phyloP scores from a whole-genome alignment of 2,329 filamentous ascomycete genomes.

The Bipolaris zeicola region DNA sequence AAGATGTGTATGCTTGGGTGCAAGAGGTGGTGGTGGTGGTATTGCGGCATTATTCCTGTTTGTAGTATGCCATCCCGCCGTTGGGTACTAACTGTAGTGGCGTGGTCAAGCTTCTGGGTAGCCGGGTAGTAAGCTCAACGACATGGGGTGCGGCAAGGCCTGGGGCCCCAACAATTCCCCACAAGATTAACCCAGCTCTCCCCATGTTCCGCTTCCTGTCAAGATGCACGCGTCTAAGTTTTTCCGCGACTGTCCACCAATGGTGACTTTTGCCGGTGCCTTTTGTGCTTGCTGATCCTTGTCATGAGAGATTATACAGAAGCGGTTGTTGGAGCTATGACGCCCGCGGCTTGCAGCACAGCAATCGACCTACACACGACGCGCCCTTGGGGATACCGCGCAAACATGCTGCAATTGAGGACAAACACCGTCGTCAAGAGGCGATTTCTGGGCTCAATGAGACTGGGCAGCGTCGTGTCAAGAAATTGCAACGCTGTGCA shows the following conservation, averaged over 20 bases:
- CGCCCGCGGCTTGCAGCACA: slow-evolving; percentile 13
- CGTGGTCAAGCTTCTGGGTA: slow-evolving; percentile 32
- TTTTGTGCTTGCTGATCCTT: slow-evolving; percentile 6
- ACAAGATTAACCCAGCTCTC: slow-evolving; percentile 27
- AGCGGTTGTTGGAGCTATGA: slow-evolving; percentile 8
- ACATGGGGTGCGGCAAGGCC: slow-evolving; percentile 17
- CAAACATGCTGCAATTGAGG: slow-evolving; percentile 5
- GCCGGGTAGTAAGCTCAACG: slow-evolving; percentile 17
- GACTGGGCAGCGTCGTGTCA: neutral
- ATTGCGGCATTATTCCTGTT: slow-evolving; percentile 15
- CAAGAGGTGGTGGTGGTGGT: neutral
- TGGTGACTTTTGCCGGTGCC: slow-evolving; percentile 16
- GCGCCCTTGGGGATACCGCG: neutral
- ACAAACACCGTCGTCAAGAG: neutral
- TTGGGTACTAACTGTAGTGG: slow-evolving; percentile 16
- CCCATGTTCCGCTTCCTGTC: slow-evolving; percentile 16
- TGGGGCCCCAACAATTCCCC: slow-evolving; percentile 31
- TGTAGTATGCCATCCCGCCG: slow-evolving; percentile 25
- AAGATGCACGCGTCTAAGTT: slow-evolving; percentile 21
- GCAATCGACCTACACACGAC: slow-evolving; percentile 1
- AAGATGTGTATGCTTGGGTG: neutral
- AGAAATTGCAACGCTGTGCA: slow-evolving; percentile 8
- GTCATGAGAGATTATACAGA: slow-evolving; percentile 9
- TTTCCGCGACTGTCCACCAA: slow-evolving; percentile 36
- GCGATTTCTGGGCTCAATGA: neutral